phyloP scores from a whole-genome alignment of 148 eudicot genomes.

The Mesembryanthemum crystallinum region DNA sequence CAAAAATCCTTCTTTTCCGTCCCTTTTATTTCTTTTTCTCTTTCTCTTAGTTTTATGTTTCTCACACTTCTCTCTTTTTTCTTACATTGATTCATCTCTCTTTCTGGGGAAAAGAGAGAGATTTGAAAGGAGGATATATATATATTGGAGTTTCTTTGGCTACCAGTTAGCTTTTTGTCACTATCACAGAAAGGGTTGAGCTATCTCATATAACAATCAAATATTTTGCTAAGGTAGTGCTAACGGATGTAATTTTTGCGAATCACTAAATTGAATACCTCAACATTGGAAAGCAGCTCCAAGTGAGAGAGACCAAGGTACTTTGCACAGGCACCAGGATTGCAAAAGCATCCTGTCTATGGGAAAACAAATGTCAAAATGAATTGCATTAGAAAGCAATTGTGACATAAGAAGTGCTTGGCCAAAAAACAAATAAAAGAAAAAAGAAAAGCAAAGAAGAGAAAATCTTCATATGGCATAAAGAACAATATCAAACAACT shows the following conservation, averaged over 20 bases:
- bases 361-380: conserved; percentile 24
- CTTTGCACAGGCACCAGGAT: conserved; percentile 97
- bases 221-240: too few relatives aligned
- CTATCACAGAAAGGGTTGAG: too few relatives aligned
- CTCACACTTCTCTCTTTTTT: not conserved
- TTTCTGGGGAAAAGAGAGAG: too few relatives aligned
- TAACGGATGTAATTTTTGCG: too few relatives aligned
- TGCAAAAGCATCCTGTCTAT: conserved; percentile 99
- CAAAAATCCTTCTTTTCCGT: not conserved
- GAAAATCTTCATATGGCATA: not conserved
- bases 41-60: not conserved
- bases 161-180: too few relatives aligned
- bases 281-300: conserved; percentile 82
- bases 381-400: conserved; percentile 19
- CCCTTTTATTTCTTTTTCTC: not conserved
- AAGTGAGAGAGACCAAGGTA: conserved; percentile 84
- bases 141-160: too few relatives aligned
- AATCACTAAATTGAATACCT: conserved; percentile 49
- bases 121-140: too few relatives aligned
- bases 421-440: not conserved
- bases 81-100: not conserved
- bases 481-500: not conserved
- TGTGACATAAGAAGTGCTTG: not conserved
- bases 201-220: too few relatives aligned
- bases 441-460: not conserved